These are phyloP conservation scores for Trichosporon asahii DNA, from an alignment of 1,284 basidiomycete species.

Conservation along the genomic window DNA sequence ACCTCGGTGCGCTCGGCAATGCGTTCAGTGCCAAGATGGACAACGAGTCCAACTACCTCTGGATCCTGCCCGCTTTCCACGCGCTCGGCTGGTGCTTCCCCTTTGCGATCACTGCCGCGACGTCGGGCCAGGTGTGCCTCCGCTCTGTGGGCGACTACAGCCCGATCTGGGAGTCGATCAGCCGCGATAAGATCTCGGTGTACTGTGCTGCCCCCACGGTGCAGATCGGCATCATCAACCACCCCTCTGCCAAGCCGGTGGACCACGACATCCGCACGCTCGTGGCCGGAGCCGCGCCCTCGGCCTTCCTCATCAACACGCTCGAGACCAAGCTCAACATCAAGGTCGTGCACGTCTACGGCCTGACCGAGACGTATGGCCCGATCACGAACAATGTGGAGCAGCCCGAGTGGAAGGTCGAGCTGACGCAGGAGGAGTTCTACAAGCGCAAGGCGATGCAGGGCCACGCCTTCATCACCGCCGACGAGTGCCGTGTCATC, in stretches of 20 bases:
- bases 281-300: slow-evolving; percentile 22
- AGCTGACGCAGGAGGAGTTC: slow-evolving; percentile 23
- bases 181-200: slow-evolving; percentile 17
- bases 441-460: slow-evolving; percentile 29
- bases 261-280: slow-evolving; percentile 22
- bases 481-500: slow-evolving; percentile 24
- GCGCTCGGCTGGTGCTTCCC: slow-evolving; percentile 26
- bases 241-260: slow-evolving; percentile 14
- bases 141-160: slow-evolving; percentile 25
- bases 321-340: slow-evolving; percentile 28
- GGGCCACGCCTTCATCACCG: slow-evolving; percentile 19
- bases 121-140: slow-evolving; percentile 22
- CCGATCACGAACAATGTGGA: slow-evolving; percentile 22
- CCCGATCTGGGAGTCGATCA: slow-evolving; percentile 22
- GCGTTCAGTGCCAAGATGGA: slow-evolving; percentile 18
- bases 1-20: slow-evolving; percentile 23
- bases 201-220: slow-evolving; percentile 25
- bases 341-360: slow-evolving; percentile 55
- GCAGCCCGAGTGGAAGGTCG: slow-evolving; percentile 19
- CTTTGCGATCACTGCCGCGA: slow-evolving; percentile 19
- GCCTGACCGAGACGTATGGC: slow-evolving; percentile 50
- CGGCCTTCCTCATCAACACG: slow-evolving; percentile 23
- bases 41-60: slow-evolving; percentile 37
- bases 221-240: slow-evolving; percentile 26
- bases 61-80: slow-evolving; percentile 31